Conservation (phyloP, 306 rosid species). For the Pueraria montana region DNA sequence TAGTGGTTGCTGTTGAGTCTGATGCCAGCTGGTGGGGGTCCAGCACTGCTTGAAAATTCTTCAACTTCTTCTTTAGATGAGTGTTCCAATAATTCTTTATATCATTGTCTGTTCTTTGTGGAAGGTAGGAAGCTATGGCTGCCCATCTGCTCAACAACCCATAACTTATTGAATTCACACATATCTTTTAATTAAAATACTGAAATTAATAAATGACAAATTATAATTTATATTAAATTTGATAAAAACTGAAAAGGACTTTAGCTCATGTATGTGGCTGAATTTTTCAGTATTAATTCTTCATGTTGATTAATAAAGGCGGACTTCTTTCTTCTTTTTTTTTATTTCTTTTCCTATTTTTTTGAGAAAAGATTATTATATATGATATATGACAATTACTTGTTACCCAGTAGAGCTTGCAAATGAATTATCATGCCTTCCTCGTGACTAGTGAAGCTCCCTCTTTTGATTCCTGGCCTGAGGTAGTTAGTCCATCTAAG, state of each 20-base stretch:
- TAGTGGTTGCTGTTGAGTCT: slow-evolving; percentile 46
- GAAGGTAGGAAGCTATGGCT: slow-evolving; percentile 97
- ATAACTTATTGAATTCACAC: slow-evolving; percentile 28
- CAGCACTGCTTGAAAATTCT: slow-evolving; percentile 69
- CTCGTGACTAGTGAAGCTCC: slow-evolving; percentile 93
- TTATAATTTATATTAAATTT: too few relatives aligned
- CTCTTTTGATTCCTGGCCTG: slow-evolving; percentile 97
- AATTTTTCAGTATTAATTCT: background rate
- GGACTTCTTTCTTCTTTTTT: background rate
- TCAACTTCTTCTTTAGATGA: slow-evolving; percentile 95
- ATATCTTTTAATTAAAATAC: slow-evolving; percentile 5
- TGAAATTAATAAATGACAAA: background rate
- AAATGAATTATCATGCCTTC: slow-evolving; percentile 96
- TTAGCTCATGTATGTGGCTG: background rate
- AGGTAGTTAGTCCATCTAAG: slow-evolving; percentile 97
- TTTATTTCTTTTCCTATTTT: too few relatives aligned
- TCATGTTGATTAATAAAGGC: background rate
- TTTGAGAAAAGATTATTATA: background rate
- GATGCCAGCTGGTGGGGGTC: slow-evolving; percentile 59
- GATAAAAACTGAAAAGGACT: too few relatives aligned
- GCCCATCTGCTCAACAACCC: slow-evolving; percentile 79
- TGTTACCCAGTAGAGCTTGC: slow-evolving; percentile 98
- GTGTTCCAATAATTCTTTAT: too few relatives aligned
- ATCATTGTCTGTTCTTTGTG: too few relatives aligned
- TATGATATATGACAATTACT: slow-evolving; percentile 64